A percentile compares a stretch with the other conserved stretches of the same genome.
phyloP scores from a whole-genome alignment of 352 stramenopile species.

The Globisporangium barbulae region DNA sequence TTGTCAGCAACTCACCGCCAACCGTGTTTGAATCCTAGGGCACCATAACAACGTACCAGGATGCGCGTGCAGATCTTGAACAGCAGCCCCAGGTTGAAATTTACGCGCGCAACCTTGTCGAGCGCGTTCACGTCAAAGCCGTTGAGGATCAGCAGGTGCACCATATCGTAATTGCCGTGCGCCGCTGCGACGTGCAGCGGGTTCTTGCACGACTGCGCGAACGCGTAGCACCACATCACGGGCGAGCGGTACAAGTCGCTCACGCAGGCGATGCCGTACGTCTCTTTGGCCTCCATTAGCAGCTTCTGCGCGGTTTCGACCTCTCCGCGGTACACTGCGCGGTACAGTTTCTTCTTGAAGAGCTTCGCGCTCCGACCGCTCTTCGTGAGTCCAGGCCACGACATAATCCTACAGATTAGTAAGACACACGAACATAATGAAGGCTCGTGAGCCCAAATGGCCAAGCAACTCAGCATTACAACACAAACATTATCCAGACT shows the following conservation, averaged over 20 bases:
- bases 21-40: background rate
- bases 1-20: background rate
- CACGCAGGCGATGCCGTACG: slow-evolving; percentile 33
- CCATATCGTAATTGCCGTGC: slow-evolving; percentile 48
- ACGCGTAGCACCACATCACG: slow-evolving; percentile 58
- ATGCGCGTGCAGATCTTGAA: slow-evolving; percentile 70
- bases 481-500: background rate
- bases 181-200: slow-evolving; percentile 70
- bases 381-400: slow-evolving; percentile 27
- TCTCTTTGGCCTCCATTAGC: slow-evolving; percentile 27
- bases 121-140: slow-evolving; percentile 65
- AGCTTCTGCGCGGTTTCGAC: slow-evolving; percentile 37
- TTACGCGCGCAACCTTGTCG: slow-evolving; percentile 75
- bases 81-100: slow-evolving; percentile 71
- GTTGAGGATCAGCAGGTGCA: slow-evolving; percentile 50
- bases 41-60: slow-evolving; percentile 28
- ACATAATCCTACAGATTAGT: slow-evolving; percentile 25
- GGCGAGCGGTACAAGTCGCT: slow-evolving; percentile 45
- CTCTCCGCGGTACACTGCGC: slow-evolving; percentile 51
- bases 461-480: background rate
- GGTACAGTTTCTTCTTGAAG: slow-evolving; percentile 69
- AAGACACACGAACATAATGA: background rate
- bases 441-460: background rate
- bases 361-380: slow-evolving; percentile 27
- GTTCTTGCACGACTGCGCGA: slow-evolving; percentile 70